Percentiles rank a stretch among this genome's conserved stretches.
phyloP scores from a whole-genome alignment of 2,329 filamentous ascomycete genomes.

The Trichothecium sympodiale region DNA sequence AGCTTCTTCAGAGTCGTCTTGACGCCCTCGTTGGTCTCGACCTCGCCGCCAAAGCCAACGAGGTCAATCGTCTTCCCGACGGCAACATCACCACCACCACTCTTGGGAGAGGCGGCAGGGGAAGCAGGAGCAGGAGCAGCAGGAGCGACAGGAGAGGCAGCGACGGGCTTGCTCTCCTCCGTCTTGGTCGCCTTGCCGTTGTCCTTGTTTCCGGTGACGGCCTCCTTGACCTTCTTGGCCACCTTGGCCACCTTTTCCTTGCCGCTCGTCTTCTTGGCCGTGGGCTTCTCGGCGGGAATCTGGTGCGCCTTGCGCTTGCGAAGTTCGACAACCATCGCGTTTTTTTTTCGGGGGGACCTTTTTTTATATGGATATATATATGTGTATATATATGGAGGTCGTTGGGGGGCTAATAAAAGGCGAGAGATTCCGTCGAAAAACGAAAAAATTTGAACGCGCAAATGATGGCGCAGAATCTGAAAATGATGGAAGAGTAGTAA shows the following conservation, averaged over 20 bases:
- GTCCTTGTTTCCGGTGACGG: conserved; percentile 25
- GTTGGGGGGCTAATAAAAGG: too few relatives aligned
- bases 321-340: conserved; percentile 47
- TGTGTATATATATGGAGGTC: too few relatives aligned
- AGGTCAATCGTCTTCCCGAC: conserved; percentile 46
- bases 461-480: too few relatives aligned
- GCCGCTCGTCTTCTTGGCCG: conserved; percentile 27
- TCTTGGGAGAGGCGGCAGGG: conserved; percentile 9
- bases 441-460: too few relatives aligned
- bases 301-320: conserved; percentile 51
- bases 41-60: conserved; percentile 53
- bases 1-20: conserved; percentile 73
- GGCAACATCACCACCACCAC: conserved; percentile 25
- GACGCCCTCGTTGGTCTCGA: conserved; percentile 76
- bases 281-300: conserved; percentile 31
- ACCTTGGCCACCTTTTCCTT: conserved; percentile 16
- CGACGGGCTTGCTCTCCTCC: conserved; percentile 13
- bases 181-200: conserved; percentile 21
- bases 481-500: too few relatives aligned
- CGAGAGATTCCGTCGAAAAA: too few relatives aligned
- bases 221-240: conserved; percentile 16
- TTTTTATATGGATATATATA: too few relatives aligned
- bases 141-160: conserved; percentile 8
- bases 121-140: background rate
- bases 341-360: too few relatives aligned